phyloP scores from a whole-genome alignment of 2,329 filamentous ascomycete species.

The Fusarium xylarioides region DNA sequence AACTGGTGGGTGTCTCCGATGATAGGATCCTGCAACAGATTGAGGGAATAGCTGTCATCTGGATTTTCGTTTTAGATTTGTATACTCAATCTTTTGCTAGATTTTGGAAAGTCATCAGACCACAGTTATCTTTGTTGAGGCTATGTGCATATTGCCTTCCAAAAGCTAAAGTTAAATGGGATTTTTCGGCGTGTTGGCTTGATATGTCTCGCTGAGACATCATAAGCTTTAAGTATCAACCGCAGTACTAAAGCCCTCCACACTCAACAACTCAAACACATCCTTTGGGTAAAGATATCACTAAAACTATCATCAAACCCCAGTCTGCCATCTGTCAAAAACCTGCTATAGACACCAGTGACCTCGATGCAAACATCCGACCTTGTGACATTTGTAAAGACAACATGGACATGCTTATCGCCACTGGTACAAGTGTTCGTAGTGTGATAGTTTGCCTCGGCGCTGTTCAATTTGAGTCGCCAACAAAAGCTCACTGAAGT shows the following conservation, averaged over 20 bases:
- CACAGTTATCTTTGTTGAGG: not conserved
- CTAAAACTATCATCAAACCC: fast-evolving
- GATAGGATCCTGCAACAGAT: not conserved
- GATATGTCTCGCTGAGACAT: not conserved
- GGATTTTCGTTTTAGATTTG: not conserved
- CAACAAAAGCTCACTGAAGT: not conserved
- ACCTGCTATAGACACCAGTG: not conserved
- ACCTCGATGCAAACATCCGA: no score
- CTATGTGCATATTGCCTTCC: not conserved
- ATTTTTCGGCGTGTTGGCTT: not conserved
- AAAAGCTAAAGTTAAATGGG: not conserved
- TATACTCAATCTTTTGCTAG: not conserved
- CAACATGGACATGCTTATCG: not conserved
- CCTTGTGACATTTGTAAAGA: not conserved
- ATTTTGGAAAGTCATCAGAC: not conserved
- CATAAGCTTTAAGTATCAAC: no score
- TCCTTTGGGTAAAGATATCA: fast-evolving
- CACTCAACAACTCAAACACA: not conserved
- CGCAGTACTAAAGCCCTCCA: no score
- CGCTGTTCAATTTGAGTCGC: not conserved
- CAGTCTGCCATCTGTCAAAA: no score
- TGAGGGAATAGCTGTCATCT: not conserved
- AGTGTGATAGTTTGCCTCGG: not conserved
- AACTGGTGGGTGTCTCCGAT: not conserved
- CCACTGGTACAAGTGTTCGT: not conserved